Evolutionary conservation across 2,329 filamentous ascomycete genomes (phyloP).

Genomic region (Botryotinia globosa): DNA sequence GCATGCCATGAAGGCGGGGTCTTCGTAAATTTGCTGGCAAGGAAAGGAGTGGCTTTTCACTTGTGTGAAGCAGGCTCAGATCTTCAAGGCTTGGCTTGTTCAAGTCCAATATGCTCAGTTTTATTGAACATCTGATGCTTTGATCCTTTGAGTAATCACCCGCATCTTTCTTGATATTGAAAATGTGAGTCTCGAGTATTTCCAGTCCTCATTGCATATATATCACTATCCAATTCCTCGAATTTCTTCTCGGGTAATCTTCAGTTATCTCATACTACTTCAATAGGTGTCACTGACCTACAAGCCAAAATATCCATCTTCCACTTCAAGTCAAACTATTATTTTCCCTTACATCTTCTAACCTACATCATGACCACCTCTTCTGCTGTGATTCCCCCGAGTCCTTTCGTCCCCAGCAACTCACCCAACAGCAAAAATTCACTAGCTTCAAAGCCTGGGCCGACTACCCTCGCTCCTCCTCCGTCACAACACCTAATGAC

Average conservation of each 20-base stretch:
- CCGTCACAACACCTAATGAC: background rate
- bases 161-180: background rate
- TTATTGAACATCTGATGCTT: background rate
- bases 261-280: no score
- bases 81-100: background rate
- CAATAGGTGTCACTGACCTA: background rate
- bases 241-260: background rate
- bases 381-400: background rate
- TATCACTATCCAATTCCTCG: accelerated
- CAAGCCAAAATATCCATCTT: background rate
- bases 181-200: background rate
- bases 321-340: background rate
- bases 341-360: background rate
- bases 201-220: background rate
- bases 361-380: background rate
- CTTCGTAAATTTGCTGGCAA: background rate
- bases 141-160: background rate
- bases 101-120: background rate
- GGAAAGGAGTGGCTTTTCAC: background rate
- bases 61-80: background rate
- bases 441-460: background rate
- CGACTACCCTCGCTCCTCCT: background rate
- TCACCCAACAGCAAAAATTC: slow-evolving; percentile 5
- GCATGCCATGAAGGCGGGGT: background rate
- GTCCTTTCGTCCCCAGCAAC: background rate